Base-by-base conservation (phyloP, 2,329 filamentous ascomycete species). In the Endothia cerciana region DNA sequence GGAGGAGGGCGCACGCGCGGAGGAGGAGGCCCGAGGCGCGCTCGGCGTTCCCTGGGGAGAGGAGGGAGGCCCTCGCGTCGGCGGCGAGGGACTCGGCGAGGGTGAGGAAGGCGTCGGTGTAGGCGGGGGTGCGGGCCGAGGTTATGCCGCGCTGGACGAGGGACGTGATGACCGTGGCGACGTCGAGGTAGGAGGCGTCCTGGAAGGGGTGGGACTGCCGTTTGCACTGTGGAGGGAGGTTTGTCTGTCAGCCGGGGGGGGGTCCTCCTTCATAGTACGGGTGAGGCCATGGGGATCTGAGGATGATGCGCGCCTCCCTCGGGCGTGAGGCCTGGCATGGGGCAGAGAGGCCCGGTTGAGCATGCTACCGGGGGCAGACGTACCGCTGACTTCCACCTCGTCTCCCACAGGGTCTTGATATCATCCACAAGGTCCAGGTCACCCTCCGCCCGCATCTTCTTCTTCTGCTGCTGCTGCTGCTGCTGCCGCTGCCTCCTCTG, bases 361-460 rank as follows among this genome's bases (percentile, higher is more conserved):
- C n/a, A n/a, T n/a, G n/a, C n/a, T n/a, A n/a, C n/a, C n/a, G n/a
- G 11, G 22, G 22, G 36, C 7, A 51, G 13, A 40, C 25, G 49
- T n/a, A 72, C 83, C 65, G 77, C 89, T 87, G 84, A 80, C 76
- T 88, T 88, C 90, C 90, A 93, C 77, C 91, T 92, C 7, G 87
- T 91, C 77, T 91, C 88, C 90, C 91, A 93, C 36, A 91, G 78
- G 11, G 83, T 83, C 72, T 84, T 80, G 70, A 89, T 22, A 25
- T 62, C 60, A n/a, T 55, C 60, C 4, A 4, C 47, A 6, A 62
- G 33, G 15, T 55, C 38, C n/a, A 45, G 0, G n/a, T 62, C 47
- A 10, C 19, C 8, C 8, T 56, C 33, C 6, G 30, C 22, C 3
- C 40, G 57, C 38, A 30, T 59, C 38, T 45, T 22, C 5, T 33